Evolutionary conservation across 2,329 filamentous ascomycete species (phyloP).

Genomic region (Hirsutella minnesotensis): DNA sequence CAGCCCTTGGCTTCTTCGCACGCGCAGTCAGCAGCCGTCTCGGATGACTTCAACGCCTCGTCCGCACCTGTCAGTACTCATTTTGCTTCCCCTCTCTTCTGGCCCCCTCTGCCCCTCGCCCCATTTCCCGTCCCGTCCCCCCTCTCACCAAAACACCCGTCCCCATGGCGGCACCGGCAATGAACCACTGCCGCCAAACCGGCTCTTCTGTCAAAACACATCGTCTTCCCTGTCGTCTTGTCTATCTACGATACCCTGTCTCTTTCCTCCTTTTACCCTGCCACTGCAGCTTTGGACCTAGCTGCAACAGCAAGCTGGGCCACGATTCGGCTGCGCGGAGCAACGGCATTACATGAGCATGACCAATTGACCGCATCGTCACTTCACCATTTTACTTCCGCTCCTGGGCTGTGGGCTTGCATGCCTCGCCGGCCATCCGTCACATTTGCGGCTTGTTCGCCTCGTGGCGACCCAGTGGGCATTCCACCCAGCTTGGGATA

Average conservation of each 20-base stretch:
- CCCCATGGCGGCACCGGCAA: no score
- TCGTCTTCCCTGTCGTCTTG: no score
- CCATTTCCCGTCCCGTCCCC: background rate
- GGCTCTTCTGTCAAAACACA: no score
- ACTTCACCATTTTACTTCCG: background rate
- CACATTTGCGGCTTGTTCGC: background rate
- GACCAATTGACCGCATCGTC: slow-evolving; percentile 10
- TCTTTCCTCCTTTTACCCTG: no score
- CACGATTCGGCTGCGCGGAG: background rate
- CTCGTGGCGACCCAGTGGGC: background rate
- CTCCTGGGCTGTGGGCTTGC: background rate
- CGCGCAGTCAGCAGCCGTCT: slow-evolving; percentile 41
- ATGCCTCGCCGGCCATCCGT: background rate
- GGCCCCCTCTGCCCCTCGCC: background rate
- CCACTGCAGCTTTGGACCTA: no score
- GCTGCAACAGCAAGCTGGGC: no score
- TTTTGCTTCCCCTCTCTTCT: slow-evolving; percentile 1
- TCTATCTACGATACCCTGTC: no score
- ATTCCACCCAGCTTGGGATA: background rate
- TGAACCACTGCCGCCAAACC: no score
- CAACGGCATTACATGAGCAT: slow-evolving; percentile 22
- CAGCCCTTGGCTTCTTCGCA: slow-evolving; percentile 42
- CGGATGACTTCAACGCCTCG: slow-evolving; percentile 39
- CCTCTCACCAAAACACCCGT: slow-evolving; percentile 2
- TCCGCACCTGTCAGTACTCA: slow-evolving; percentile 40